Evolutionary conservation across 148 eudicot genomes (phyloP).

Genomic region (Persicaria maculosa): DNA sequence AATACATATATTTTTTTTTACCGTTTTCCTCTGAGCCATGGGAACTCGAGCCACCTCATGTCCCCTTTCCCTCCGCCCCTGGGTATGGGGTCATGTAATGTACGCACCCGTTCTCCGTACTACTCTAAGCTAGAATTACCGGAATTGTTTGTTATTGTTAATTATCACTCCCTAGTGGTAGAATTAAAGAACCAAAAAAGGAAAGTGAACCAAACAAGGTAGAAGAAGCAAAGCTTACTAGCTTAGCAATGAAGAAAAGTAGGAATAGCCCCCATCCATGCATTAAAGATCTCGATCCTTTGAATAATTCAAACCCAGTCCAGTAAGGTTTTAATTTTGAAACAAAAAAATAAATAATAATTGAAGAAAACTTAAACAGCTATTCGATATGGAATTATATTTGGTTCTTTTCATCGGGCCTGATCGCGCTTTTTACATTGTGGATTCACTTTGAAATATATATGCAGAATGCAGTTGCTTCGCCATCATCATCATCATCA

Average conservation of each 20-base stretch:
- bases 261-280: background rate
- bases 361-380: background rate
- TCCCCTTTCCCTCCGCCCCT: too few species aligned
- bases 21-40: too few species aligned
- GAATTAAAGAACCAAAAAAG: background rate
- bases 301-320: conserved; percentile 2
- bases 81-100: too few species aligned
- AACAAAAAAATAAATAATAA: too few species aligned
- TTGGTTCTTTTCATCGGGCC: background rate
- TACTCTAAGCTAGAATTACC: too few species aligned
- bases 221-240: background rate
- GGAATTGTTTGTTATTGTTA: too few species aligned
- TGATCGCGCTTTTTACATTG: background rate
- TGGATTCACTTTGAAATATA: conserved; percentile 1
- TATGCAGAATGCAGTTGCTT: too few species aligned
- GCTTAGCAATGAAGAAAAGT: conserved; percentile 12
- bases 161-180: too few species aligned
- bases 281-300: conserved; percentile 4
- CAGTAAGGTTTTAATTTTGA: background rate
- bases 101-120: too few species aligned
- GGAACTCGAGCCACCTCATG: too few species aligned
- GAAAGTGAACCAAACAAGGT: background rate
- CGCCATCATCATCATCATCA: too few species aligned
- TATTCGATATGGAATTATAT: conserved; percentile 7
- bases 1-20: too few species aligned